Evolutionary conservation across 2,329 filamentous ascomycete genomes (phyloP), one percentile per base, ranked within the genome.

Genomic region (Corniculantispora saksenae): DNA sequence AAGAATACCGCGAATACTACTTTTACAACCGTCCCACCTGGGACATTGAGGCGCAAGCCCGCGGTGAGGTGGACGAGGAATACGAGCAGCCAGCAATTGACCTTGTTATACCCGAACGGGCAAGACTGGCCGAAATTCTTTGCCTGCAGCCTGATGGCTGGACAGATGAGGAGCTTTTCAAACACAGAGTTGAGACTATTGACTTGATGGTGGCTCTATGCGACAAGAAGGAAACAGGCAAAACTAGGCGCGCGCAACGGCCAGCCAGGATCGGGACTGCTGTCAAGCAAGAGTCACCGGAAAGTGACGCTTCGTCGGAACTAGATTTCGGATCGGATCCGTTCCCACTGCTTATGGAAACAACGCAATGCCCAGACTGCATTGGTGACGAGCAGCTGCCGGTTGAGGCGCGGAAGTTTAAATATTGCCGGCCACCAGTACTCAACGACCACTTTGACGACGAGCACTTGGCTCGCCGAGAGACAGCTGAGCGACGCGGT

Each of bases 31-130:
- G 63, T 51, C 66, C 67, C 4, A 73, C 69, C 35, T 70, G 57
- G 71, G 74, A 76, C 50, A 73, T 77, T 29, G n/a, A 65, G 75
- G 63, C 65, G 65, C 38, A 59, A 69, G 53, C 29, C n/a, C n/a
- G n/a, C n/a, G n/a, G n/a, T n/a, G n/a, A 69, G 61, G 69, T 65
- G 62, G 61, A 66, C 5, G 68, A 69, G 45, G 65, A 71, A 58
- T 72, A 71, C 38, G n/a, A 17, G 13, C 63, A 69, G 48, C 70
- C 66, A 10, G 35, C 47, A 2, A 69, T 70, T 32, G 27, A 72
- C 62, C 47, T 72, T 5, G 6, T 17, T 15, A 70, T 72, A 29
- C 66, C 62, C 13, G 65, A 72, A 56, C 66, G 66, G 2, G 65
- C 67, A 1, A 56, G 62, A 57, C 66, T 71, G 3, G 70, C 69